Evolutionary conservation across 345 rosid genomes (phyloP), one percentile per base, ranked within the genome.

Genomic region (Ricinus communis): DNA sequence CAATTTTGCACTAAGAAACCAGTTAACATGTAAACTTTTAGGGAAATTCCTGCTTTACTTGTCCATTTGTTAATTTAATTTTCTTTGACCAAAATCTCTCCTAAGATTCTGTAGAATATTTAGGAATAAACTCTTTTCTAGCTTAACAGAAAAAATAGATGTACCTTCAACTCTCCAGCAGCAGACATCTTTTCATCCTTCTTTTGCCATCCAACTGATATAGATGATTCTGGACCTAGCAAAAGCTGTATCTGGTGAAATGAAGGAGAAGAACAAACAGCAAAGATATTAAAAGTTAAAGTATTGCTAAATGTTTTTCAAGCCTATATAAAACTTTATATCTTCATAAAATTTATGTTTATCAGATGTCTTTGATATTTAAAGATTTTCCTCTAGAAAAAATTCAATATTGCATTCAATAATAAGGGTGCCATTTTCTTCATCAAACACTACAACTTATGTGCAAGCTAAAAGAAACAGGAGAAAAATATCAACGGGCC

Each of bases 131-230:
- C n/a, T 13, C 12, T 7, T 16, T 62, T 10, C 72, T 52, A 24
- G 59, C 71, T 25, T 53, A 60, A 59, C 21, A 56, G 46, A 57
- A 33, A 62, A 75, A 53, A 43, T 49, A 69, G 30, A 65, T 63
- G 69, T 77, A 96, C 97, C 90, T 84, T 89, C 80, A 91, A 66
- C 55, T 85, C 91, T 81, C 92, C 95, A 66, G 75, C 76, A 79
- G 95, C 96, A 81, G 96, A 79, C 77, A 80, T 84, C 72, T 83
- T 86, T 82, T 86, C 82, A n/a, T 90, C 92, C 84, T 83, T 88
- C 85, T 85, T 91, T 73, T 77, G 85, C 96, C 96, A 96, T 62
- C 99, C 97, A 53, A 90, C 91, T 68, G 83, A 73, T 72, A 93
- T 76, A 64, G 92, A 88, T 77, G 99, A 86, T 72, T 87, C 87